Conservation (phyloP, 2,329 filamentous ascomycete genomes). For the Achaetomium macrosporum region DNA sequence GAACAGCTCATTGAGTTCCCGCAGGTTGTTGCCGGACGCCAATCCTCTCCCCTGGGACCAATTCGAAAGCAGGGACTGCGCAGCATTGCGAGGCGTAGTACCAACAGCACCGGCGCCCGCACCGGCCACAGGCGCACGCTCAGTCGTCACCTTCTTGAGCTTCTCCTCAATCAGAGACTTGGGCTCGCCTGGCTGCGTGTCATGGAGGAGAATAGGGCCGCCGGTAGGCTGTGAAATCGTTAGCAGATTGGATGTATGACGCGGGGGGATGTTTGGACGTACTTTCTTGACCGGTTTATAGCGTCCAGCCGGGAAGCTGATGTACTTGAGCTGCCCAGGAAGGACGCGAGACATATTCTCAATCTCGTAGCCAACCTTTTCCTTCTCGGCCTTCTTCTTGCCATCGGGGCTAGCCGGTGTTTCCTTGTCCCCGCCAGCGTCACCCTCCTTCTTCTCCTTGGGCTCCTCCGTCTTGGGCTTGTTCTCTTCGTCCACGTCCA, state of each 20-base stretch:
- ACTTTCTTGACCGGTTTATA: slow-evolving; percentile 91
- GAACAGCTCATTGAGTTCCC: slow-evolving; percentile 41
- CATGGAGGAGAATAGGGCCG: slow-evolving; percentile 84
- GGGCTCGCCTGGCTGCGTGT: slow-evolving; percentile 70
- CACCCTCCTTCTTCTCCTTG: slow-evolving; percentile 58
- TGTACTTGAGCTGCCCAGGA: slow-evolving; percentile 87
- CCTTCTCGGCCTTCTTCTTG: slow-evolving; percentile 91
- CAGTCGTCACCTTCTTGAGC: slow-evolving; percentile 70
- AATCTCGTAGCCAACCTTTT: slow-evolving; percentile 93
- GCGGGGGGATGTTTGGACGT: slow-evolving; percentile 27
- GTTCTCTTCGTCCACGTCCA: slow-evolving; percentile 74
- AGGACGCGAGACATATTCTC: slow-evolving; percentile 96
- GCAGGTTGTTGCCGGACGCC: slow-evolving; percentile 24
- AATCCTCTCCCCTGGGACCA: slow-evolving; percentile 8
- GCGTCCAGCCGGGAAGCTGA: slow-evolving; percentile 82
- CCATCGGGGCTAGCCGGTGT: slow-evolving; percentile 45
- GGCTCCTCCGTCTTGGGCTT: slow-evolving; percentile 42
- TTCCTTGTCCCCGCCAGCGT: slow-evolving; percentile 52
- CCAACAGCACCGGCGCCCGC: slow-evolving; percentile 12
- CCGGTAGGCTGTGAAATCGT: slow-evolving; percentile 68
- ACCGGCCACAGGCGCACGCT: slow-evolving; percentile 52
- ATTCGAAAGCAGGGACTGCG: slow-evolving; percentile 26
- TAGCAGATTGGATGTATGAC: slow-evolving; percentile 34
- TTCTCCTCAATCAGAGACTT: slow-evolving; percentile 86
- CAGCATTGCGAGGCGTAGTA: slow-evolving; percentile 22